Evolutionary conservation across 108 stramenopile species (phyloP).

Genomic region (Stephanodiscus triporus): DNA sequence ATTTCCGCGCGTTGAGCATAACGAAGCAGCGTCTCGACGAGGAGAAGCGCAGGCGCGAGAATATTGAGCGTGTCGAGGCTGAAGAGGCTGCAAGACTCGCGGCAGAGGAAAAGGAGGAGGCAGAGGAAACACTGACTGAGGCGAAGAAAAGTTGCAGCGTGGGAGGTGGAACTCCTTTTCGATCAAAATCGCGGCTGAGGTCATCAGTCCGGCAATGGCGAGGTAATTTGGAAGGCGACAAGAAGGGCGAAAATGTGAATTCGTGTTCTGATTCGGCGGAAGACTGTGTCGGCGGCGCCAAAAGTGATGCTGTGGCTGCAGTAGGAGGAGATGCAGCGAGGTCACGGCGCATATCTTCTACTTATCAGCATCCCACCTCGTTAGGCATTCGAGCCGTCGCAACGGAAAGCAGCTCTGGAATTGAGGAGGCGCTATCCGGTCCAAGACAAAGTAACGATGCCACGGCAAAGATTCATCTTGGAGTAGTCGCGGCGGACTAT

Average conservation of each 20-base stretch:
- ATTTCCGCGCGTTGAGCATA: slow-evolving; percentile 43
- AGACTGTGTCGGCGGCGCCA: slow-evolving; percentile 12
- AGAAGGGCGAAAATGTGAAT: background rate
- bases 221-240: slow-evolving; percentile 3
- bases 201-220: slow-evolving; percentile 43
- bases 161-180: slow-evolving; percentile 8
- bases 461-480: slow-evolving; percentile 54
- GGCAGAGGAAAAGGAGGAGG: slow-evolving; percentile 5
- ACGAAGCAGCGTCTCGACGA: slow-evolving; percentile 49
- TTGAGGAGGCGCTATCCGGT: slow-evolving; percentile 34
- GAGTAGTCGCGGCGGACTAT: slow-evolving; percentile 64
- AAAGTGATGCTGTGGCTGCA: background rate
- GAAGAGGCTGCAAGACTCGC: slow-evolving; percentile 11
- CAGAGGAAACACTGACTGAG: slow-evolving; percentile 11
- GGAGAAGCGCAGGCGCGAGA: slow-evolving; percentile 40
- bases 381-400: background rate
- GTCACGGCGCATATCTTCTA: background rate
- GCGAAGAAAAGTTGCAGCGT: background rate
- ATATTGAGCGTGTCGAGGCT: slow-evolving; percentile 27
- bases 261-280: slow-evolving; percentile 18
- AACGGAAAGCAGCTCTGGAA: slow-evolving; percentile 24
- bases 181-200: slow-evolving; percentile 31
- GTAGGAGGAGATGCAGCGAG: background rate
- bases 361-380: background rate
- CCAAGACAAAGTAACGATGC: slow-evolving; percentile 38